Percentiles rank a stretch among this genome's conserved stretches.
Evolutionary conservation across 768 basidiomycete genomes (phyloP).

Genomic region (Pleurotus pulmonarius): DNA sequence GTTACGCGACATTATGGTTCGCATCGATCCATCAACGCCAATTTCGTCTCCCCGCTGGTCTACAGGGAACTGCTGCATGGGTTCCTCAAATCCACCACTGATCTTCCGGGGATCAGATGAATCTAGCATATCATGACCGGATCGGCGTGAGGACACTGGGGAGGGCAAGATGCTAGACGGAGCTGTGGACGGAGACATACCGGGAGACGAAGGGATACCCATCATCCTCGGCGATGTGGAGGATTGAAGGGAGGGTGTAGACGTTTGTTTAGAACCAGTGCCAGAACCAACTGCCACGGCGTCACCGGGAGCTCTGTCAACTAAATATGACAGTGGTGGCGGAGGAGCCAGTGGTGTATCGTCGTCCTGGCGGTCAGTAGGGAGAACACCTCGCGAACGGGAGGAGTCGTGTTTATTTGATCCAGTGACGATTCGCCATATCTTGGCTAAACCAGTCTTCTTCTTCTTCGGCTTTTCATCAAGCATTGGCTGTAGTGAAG

Average conservation of each 20-base stretch:
- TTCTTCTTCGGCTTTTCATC: slow-evolving; percentile 69
- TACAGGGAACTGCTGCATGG: slow-evolving; percentile 24
- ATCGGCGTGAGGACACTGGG: slow-evolving; percentile 67
- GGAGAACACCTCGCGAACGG: slow-evolving; percentile 22
- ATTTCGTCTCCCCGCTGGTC: slow-evolving; percentile 14
- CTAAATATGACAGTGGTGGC: slow-evolving; percentile 87
- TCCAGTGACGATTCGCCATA: slow-evolving; percentile 77
- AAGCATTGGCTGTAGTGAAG: slow-evolving; percentile 11
- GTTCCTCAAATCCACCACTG: slow-evolving; percentile 39
- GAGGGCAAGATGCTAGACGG: slow-evolving; percentile 75
- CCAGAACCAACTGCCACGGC: slow-evolving; percentile 36
- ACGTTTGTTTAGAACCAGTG: slow-evolving; percentile 42
- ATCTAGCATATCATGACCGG: slow-evolving; percentile 53
- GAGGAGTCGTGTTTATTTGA: slow-evolving; percentile 37
- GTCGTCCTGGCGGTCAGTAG: slow-evolving; percentile 53
- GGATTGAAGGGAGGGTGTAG: slow-evolving; percentile 63
- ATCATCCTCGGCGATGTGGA: slow-evolving; percentile 56
- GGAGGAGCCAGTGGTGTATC: slow-evolving; percentile 83
- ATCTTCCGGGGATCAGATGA: slow-evolving; percentile 38
- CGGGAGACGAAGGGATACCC: slow-evolving; percentile 44
- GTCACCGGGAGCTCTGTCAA: slow-evolving; percentile 56
- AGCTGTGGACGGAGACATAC: slow-evolving; percentile 72
- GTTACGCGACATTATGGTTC: slow-evolving; percentile 23
- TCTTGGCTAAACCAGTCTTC: slow-evolving; percentile 72
- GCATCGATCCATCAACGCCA: slow-evolving; percentile 19